These are phyloP conservation scores for Fraxinus greggii DNA, from an alignment of 305 asterid species.

Conservation along the genomic window DNA sequence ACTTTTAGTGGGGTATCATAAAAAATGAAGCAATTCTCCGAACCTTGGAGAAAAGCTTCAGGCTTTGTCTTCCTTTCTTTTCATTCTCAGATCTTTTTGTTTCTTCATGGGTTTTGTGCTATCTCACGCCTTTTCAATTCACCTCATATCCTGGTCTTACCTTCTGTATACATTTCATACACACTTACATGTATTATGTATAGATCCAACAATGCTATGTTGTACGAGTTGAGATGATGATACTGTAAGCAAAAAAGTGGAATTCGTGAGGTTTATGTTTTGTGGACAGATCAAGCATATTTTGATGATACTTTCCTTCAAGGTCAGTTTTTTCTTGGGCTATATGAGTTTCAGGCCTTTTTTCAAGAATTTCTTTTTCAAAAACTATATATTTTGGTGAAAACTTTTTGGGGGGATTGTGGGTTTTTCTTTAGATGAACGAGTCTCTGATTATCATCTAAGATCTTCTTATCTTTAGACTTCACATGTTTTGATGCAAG, in stretches of 20 bases:
- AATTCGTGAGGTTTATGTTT: background rate
- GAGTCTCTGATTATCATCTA: background rate
- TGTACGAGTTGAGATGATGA: background rate
- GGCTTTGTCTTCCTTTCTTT: constrained; percentile 33
- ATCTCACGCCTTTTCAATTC: background rate
- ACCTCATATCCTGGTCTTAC: constrained; percentile 8
- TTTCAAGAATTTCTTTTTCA: background rate
- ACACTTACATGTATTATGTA: background rate
- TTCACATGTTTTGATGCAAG: background rate
- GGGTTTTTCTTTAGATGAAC: background rate
- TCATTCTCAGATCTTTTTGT: constrained; percentile 48
- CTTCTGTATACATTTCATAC: background rate
- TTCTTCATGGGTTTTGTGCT: background rate
- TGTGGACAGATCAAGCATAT: background rate
- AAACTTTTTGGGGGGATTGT: background rate
- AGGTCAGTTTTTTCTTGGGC: background rate
- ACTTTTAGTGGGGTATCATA: background rate
- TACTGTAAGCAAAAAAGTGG: background rate
- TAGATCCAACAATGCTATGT: background rate
- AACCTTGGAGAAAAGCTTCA: constrained; percentile 9
- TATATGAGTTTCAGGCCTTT: background rate
- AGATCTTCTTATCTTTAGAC: background rate
- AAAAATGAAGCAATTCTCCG: constrained; percentile 17
- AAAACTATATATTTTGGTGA: background rate
- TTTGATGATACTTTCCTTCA: background rate